Conservation (phyloP, 805 yeast species). For the Ogataea kodamae region DNA sequence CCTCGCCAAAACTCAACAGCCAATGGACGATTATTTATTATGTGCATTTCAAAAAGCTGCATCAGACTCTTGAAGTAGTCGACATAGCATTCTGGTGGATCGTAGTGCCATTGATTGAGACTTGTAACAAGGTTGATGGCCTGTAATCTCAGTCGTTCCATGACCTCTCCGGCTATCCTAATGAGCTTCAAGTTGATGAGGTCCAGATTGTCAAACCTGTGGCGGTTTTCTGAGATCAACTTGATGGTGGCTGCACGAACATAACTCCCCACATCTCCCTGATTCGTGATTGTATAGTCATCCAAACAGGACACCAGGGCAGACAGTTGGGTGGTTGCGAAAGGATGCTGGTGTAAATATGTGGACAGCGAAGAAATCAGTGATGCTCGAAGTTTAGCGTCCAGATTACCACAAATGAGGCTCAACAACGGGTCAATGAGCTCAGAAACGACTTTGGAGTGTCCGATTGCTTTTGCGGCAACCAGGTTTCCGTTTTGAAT, state of each 20-base stretch:
- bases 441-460: slow-evolving; percentile 14
- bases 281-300: slow-evolving; percentile 74
- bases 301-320: slow-evolving; percentile 44
- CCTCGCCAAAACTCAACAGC: slow-evolving; percentile 54
- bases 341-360: slow-evolving; percentile 20
- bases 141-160: slow-evolving; percentile 47
- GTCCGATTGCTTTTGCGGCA: slow-evolving; percentile 38
- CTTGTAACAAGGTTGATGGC: slow-evolving; percentile 39
- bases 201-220: slow-evolving; percentile 8
- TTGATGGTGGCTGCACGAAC: slow-evolving; percentile 50
- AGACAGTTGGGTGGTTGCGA: slow-evolving; percentile 9
- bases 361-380: slow-evolving; percentile 27
- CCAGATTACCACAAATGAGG: slow-evolving; percentile 27
- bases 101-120: slow-evolving; percentile 23
- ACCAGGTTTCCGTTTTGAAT: slow-evolving; percentile 38
- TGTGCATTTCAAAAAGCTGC: slow-evolving; percentile 20
- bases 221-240: slow-evolving; percentile 34
- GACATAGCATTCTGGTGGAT: slow-evolving; percentile 3
- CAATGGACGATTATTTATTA: slow-evolving; percentile 9
- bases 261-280: slow-evolving; percentile 91
- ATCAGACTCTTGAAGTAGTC: slow-evolving; percentile 33
- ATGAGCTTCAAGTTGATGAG: slow-evolving; percentile 38
- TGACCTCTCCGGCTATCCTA: slow-evolving; percentile 60
- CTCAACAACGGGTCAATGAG: slow-evolving; percentile 26
- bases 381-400: slow-evolving; percentile 26